A percentile compares a stretch with the other conserved stretches of the same genome.
phyloP scores from a whole-genome alignment of 129 eudicot genomes.

The Glebionis coronaria region DNA sequence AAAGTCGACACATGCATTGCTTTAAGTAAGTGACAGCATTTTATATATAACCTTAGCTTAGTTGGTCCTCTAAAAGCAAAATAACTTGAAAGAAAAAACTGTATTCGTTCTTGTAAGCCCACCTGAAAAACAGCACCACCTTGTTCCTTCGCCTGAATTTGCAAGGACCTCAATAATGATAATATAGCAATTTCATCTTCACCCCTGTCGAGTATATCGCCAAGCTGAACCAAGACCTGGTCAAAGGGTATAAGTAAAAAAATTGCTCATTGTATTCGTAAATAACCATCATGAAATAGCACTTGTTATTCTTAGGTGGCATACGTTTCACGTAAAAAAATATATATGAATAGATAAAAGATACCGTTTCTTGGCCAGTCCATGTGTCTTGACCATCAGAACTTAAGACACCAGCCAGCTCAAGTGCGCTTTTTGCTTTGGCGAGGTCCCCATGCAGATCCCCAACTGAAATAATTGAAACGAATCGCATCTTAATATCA shows the following conservation, averaged over 20 bases:
- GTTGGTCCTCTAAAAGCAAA: no score
- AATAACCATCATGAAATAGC: not conserved
- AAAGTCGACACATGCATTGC: slow-evolving; percentile 9
- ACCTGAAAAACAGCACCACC: slow-evolving; percentile 99
- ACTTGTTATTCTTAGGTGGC: no score
- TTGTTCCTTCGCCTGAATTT: slow-evolving; percentile 81
- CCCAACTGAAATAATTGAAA: slow-evolving; percentile 53
- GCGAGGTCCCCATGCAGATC: slow-evolving; percentile 96
- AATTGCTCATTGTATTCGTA: not conserved
- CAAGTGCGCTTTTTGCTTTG: slow-evolving; percentile 83
- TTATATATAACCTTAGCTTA: no score
- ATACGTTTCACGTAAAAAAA: no score
- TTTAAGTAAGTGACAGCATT: no score
- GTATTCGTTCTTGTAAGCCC: slow-evolving; percentile 5
- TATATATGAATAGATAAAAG: slow-evolving; percentile 15
- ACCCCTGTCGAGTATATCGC: slow-evolving; percentile 96
- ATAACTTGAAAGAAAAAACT: not conserved
- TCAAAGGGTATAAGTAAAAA: not conserved
- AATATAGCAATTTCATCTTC: slow-evolving; percentile 98
- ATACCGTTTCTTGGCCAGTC: slow-evolving; percentile 88
- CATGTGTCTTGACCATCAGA: slow-evolving; percentile 79
- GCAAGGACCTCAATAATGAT: slow-evolving; percentile 76
- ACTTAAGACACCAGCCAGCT: slow-evolving; percentile 96
- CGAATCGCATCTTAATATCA: slow-evolving; percentile 8
- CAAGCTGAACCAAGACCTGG: slow-evolving; percentile 94